phyloP scores from a whole-genome alignment of 768 basidiomycete genomes.

The Macrocybe gigantea region DNA sequence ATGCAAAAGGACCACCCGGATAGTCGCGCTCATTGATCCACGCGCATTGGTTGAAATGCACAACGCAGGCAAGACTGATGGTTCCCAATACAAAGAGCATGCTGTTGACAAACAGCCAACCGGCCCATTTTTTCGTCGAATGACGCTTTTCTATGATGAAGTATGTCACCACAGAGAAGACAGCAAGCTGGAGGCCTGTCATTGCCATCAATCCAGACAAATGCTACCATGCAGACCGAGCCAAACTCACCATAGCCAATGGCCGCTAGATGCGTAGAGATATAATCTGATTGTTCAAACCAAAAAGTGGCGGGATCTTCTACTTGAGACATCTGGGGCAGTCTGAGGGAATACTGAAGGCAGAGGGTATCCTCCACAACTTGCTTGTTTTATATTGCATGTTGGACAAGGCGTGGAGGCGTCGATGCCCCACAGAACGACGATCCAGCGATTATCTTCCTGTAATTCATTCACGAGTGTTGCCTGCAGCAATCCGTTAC shows the following conservation, averaged over 20 bases:
- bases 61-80: neutral
- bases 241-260: neutral
- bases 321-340: neutral
- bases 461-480: no score
- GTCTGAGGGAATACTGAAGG: no score
- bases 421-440: no score
- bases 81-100: neutral
- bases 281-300: neutral
- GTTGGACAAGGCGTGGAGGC: no score
- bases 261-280: neutral
- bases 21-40: constrained; percentile 9
- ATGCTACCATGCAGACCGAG: neutral
- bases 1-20: constrained; percentile 7
- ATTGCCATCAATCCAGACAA: neutral
- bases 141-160: neutral
- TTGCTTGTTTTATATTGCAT: no score
- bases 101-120: neutral
- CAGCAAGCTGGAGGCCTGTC: neutral
- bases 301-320: neutral
- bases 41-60: constrained; percentile 1
- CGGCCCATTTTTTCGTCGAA: neutral
- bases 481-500: no score
- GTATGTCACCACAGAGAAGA: neutral
- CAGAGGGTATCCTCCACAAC: no score
- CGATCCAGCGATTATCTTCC: no score